Evolutionary conservation across 768 basidiomycete species (phyloP).

Genomic region (Fomitopsis pulvina): DNA sequence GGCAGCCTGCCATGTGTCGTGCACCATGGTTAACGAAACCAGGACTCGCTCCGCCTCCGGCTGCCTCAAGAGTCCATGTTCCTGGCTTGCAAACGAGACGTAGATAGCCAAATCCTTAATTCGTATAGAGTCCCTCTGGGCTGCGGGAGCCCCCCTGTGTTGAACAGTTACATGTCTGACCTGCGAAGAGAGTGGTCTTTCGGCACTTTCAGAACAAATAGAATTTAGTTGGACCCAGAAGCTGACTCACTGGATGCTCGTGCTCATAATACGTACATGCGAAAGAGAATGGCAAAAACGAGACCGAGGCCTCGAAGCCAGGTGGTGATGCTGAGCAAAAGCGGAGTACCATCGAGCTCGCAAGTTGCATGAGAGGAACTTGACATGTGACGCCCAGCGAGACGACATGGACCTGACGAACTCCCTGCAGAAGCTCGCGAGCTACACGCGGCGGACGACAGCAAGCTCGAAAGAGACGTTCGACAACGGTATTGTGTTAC

Average conservation of each 20-base stretch:
- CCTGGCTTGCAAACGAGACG: constrained; percentile 34
- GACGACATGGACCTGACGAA: constrained; percentile 24
- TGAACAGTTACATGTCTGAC: not conserved
- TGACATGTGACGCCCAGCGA: not conserved
- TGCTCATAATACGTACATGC: not conserved
- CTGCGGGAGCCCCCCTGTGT: constrained; percentile 1
- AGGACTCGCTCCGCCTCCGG: constrained; percentile 42
- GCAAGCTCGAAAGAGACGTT: constrained; percentile 30
- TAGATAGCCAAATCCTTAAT: constrained; percentile 43
- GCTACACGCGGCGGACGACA: constrained; percentile 24
- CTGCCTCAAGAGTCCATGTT: constrained; percentile 37
- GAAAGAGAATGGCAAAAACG: not conserved
- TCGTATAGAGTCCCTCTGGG: constrained; percentile 29
- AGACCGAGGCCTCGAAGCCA: not conserved
- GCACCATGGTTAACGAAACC: constrained; percentile 42
- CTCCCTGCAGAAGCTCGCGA: constrained; percentile 28
- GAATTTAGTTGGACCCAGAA: not conserved
- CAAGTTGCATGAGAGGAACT: not conserved
- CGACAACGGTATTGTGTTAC: constrained; percentile 23
- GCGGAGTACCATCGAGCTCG: not conserved
- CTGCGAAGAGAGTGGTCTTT: not conserved
- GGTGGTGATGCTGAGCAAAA: not conserved
- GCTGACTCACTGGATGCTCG: not conserved
- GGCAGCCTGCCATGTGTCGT: constrained; percentile 46
- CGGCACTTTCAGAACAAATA: too few species aligned